These are phyloP conservation scores for Haematococcus sp. DNA, from an alignment of 139 green algal species.

Conservation along the genomic window DNA sequence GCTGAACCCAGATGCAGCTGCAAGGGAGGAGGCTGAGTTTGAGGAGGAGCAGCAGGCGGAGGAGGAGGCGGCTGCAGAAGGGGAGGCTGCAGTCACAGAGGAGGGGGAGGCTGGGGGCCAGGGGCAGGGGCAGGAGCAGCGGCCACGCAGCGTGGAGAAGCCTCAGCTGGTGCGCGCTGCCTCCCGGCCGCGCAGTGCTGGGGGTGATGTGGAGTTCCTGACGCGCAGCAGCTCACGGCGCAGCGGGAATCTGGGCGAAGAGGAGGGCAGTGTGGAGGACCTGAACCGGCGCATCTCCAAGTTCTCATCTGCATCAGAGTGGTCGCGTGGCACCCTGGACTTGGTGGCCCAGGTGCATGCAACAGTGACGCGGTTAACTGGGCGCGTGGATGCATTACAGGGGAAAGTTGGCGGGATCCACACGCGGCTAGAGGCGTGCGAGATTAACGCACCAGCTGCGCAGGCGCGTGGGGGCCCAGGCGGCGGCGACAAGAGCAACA, in stretches of 20 bases:
- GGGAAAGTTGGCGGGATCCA: no score
- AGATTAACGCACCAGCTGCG: no score
- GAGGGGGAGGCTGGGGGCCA: neutral
- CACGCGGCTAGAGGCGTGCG: no score
- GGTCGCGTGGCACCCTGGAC: conserved; percentile 14
- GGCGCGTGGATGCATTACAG: no score
- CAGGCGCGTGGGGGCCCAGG: no score
- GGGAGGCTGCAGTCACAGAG: neutral
- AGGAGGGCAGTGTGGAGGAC: neutral
- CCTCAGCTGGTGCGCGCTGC: neutral
- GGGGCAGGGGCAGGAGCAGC: neutral
- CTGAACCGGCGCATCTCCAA: neutral
- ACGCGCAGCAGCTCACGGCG: no score
- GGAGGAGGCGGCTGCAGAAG: neutral
- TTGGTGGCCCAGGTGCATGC: conserved; percentile 22
- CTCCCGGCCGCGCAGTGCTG: neutral
- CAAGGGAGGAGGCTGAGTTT: conserved; percentile 13
- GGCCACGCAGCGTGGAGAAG: neutral
- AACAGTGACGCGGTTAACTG: no score
- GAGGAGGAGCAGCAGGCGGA: neutral
- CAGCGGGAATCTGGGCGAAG: no score
- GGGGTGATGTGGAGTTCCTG: neutral
- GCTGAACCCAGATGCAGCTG: conserved; percentile 25
- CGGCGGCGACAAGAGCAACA: no score
- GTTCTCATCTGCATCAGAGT: neutral